These are phyloP conservation scores for Astrothelium subdiscretum DNA, from an alignment of 495 filamentous ascomycete species.

Conservation along the genomic window DNA sequence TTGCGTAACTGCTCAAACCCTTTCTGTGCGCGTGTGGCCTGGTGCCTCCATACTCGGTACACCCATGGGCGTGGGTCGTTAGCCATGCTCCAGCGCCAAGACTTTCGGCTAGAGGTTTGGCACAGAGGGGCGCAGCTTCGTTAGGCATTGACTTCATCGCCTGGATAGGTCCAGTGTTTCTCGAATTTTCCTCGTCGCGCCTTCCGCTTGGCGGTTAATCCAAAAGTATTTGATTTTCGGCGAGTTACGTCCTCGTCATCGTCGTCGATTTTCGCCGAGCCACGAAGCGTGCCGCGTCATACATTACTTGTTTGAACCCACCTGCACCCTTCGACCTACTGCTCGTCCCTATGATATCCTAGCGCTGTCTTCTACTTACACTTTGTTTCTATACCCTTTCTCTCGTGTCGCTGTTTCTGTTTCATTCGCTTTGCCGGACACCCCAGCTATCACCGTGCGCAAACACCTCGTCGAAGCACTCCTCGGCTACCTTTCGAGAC, in stretches of 20 bases:
- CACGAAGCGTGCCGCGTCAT: conserved; percentile 1
- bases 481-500: neutral
- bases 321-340: neutral
- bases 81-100: neutral
- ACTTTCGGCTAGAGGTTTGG: neutral
- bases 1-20: neutral
- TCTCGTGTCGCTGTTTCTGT: neutral
- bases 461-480: too few species aligned
- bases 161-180: too few species aligned
- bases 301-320: neutral
- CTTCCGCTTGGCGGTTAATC: neutral
- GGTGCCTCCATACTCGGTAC: neutral
- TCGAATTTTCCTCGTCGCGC: too few species aligned
- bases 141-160: neutral
- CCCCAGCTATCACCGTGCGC: too few species aligned
- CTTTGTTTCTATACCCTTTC: neutral
- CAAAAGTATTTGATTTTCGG: neutral
- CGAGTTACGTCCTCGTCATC: neutral
- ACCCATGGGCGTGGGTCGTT: too few species aligned
- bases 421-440: neutral
- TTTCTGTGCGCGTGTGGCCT: neutral
- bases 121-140: too few species aligned
- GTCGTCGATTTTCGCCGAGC: neutral
- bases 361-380: neutral
- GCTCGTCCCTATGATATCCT: conserved; percentile 1